Evolutionary conservation across 2,329 filamentous ascomycete genomes (phyloP), one percentile per base, ranked within the genome.

Genomic region (Fusarium veterinarium): DNA sequence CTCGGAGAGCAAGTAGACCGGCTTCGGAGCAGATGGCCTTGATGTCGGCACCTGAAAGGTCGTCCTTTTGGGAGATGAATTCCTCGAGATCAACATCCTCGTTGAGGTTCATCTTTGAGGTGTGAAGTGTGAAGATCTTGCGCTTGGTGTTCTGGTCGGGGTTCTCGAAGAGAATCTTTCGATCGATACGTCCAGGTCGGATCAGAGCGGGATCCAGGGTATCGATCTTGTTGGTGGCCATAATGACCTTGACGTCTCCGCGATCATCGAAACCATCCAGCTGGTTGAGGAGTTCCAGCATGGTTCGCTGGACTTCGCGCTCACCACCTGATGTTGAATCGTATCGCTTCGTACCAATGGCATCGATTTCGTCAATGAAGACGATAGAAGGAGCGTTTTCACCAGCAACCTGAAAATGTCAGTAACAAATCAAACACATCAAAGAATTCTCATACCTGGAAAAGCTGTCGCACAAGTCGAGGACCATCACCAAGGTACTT

Each of bases 151-250:
- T 95, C 87, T 98, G 92, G 83, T 91, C 86, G 49, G 85, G 86
- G 78, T 91, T 88, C 81, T 90, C 88, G 79, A 91, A 93, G 70
- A 92, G 84, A 72, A 99, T 99, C 90, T 99, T 99, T 78, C 96
- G 92, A 83, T 99, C 96, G 82, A 99, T 99, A 88, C 96, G 95
- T 73, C 96, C 96, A 48, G 96, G 96, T 75, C 96, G 92, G 80
- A 99, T 99, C 76, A 99, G 88, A 23, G 96, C 96, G 61, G 96
- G 96, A 80, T 99, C 97, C 33, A 99, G 88, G 8, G 94, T 97
- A 76, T 99, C 97, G 76, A 99, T 99, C 90, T 99, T 99, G 91
- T 99, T 99, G 75, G 96, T 99, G 17, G 96, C 97, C 95, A 99
- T 98, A 83, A 99, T 95, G 70, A 99, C 96, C 87, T 99, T 99